These are phyloP conservation scores for Melampsora americana DNA, from an alignment of 1,284 basidiomycete species.

Conservation along the genomic window DNA sequence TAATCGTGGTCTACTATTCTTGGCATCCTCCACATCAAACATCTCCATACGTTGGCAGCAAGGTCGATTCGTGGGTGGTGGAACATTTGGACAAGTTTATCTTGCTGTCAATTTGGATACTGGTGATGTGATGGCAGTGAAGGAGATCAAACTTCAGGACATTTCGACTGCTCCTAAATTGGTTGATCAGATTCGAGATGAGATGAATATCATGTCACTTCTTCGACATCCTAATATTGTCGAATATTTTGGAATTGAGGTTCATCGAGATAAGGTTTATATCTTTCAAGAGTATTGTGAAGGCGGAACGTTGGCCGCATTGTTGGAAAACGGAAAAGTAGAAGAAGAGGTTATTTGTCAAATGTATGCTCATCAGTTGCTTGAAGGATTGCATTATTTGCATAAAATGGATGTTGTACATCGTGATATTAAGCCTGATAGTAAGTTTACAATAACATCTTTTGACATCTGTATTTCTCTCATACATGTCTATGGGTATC, in stretches of 20 bases:
- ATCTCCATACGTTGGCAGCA: slow-evolving; percentile 99
- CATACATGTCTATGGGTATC: not conserved
- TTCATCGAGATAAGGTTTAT: slow-evolving; percentile 97
- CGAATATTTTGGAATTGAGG: slow-evolving; percentile 98
- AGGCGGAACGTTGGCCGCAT: slow-evolving; percentile 83
- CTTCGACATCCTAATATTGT: slow-evolving; percentile 97
- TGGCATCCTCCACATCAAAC: slow-evolving; percentile 80
- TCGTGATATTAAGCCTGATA: slow-evolving; percentile 98
- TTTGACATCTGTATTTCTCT: not conserved
- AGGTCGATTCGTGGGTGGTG: slow-evolving; percentile 93
- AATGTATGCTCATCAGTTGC: slow-evolving; percentile 94
- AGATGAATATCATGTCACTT: slow-evolving; percentile 98
- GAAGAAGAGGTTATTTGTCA: slow-evolving; percentile 96
- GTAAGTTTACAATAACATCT: slow-evolving; percentile 60
- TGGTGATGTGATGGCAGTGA: slow-evolving; percentile 96
- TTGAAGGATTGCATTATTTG: slow-evolving; percentile 88
- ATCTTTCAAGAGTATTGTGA: slow-evolving; percentile 99
- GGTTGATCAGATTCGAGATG: slow-evolving; percentile 89
- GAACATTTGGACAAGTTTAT: slow-evolving; percentile 97
- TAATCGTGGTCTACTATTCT: slow-evolving; percentile 82
- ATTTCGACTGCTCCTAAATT: slow-evolving; percentile 62
- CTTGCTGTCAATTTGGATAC: slow-evolving; percentile 94
- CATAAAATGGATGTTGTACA: slow-evolving; percentile 91
- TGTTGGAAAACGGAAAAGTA: slow-evolving; percentile 89
- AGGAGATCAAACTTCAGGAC: slow-evolving; percentile 98